These are phyloP conservation scores for Saturnispora halmiae DNA, from an alignment of 805 yeast species.

Conservation along the genomic window DNA sequence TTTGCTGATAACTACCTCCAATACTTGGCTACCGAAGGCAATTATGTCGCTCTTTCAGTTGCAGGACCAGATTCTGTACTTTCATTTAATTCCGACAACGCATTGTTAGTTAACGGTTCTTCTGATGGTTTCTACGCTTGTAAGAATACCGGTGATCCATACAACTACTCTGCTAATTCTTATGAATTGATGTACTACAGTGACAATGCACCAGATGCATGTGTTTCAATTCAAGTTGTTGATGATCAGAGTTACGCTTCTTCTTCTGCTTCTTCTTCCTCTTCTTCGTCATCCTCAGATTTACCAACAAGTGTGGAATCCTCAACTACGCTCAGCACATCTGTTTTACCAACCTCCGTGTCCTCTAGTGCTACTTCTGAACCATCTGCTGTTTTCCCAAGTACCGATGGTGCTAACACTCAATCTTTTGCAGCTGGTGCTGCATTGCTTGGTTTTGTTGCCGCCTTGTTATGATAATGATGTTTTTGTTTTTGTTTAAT, in stretches of 20 bases:
- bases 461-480: conserved; percentile 8
- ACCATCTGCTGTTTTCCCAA: too few species aligned
- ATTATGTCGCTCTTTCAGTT: conserved; percentile 14
- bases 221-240: conserved; percentile 11
- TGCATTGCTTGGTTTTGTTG: conserved; percentile 9
- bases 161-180: conserved; percentile 27
- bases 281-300: background rate
- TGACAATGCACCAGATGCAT: conserved; percentile 19
- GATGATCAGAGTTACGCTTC: background rate
- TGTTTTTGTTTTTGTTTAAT: too few species aligned
- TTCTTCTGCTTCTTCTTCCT: conserved; percentile 2
- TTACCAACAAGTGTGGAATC: too few species aligned
- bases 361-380: conserved; percentile 1
- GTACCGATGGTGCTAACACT: too few species aligned
- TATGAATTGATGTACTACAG: conserved; percentile 27
- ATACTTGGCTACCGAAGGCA: conserved; percentile 4
- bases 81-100: conserved; percentile 18
- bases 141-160: conserved; percentile 38
- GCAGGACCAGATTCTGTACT: conserved; percentile 11
- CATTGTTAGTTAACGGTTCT: conserved; percentile 27
- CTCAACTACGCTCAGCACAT: too few species aligned
- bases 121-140: conserved; percentile 33
- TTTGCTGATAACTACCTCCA: conserved; percentile 1
- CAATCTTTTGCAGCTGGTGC: conserved; percentile 14
- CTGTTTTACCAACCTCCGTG: background rate